Conservation (phyloP, 768 basidiomycete species). For the Suillus cothurnatus region DNA sequence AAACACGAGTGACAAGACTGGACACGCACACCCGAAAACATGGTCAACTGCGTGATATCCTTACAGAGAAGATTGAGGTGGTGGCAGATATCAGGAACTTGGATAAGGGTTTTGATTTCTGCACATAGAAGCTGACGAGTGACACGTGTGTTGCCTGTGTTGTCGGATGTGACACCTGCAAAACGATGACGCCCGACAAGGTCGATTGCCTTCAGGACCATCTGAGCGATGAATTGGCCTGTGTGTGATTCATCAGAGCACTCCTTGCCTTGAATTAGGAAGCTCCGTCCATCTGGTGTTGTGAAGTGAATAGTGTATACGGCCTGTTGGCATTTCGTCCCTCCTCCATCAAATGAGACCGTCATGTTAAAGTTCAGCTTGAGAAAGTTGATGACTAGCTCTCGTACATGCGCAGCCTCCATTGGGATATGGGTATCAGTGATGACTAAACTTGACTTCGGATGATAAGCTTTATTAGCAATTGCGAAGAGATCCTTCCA, state of each 20-base stretch:
- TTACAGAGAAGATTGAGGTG: too few relatives aligned
- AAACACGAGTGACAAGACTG: too few relatives aligned
- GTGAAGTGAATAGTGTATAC: too few relatives aligned
- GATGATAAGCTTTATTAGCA: neutral
- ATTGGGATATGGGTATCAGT: slow-evolving; percentile 15
- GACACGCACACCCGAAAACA: too few relatives aligned
- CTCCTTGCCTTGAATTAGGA: too few relatives aligned
- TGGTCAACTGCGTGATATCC: too few relatives aligned
- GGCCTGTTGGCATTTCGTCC: too few relatives aligned
- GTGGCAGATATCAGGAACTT: too few relatives aligned
- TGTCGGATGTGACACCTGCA: neutral
- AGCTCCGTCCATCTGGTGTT: too few relatives aligned
- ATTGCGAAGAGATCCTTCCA: slow-evolving; percentile 5
- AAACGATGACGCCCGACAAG: neutral
- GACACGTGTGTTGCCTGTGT: neutral
- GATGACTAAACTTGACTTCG: neutral
- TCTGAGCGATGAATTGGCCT: neutral
- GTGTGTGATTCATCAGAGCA: neutral
- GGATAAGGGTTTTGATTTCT: neutral
- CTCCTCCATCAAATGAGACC: too few relatives aligned
- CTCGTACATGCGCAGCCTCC: neutral
- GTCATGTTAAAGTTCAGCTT: too few relatives aligned
- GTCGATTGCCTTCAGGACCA: neutral
- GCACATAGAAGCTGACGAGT: neutral
- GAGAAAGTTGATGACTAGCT: too few relatives aligned